A percentile compares a stretch with the other conserved stretches of the same genome.
These are phyloP conservation scores for Adenanthera pavonina DNA, from an alignment of 306 rosid genomes.

Conservation along the genomic window DNA sequence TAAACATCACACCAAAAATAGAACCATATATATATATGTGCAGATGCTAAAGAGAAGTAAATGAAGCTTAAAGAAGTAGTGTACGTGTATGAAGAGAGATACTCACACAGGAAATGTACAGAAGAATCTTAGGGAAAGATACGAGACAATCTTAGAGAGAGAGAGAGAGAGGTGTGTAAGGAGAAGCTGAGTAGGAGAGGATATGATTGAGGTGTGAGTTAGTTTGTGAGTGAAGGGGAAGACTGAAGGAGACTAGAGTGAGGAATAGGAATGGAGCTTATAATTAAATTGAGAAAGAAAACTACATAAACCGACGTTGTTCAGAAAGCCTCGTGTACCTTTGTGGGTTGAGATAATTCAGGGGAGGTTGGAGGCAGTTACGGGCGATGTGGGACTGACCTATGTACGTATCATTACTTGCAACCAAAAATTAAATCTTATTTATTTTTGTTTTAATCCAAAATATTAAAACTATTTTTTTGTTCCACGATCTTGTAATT, in stretches of 20 bases:
- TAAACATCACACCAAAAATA: not conserved
- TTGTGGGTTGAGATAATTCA: slow-evolving; percentile 44
- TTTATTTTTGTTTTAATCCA: not conserved
- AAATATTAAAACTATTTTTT: not conserved
- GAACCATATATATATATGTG: not conserved
- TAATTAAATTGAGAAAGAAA: not conserved
- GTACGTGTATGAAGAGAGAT: not conserved
- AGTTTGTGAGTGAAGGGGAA: not conserved
- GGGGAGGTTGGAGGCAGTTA: slow-evolving; percentile 47
- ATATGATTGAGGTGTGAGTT: too few relatives aligned
- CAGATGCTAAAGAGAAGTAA: not conserved
- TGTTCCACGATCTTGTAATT: not conserved
- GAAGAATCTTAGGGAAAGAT: slow-evolving; percentile 3
- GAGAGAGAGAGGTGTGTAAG: slow-evolving; percentile 27
- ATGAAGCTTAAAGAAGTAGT: not conserved
- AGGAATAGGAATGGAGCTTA: not conserved
- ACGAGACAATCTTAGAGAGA: slow-evolving; percentile 7
- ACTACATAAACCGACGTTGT: slow-evolving; percentile 39
- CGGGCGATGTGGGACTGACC: slow-evolving; percentile 8
- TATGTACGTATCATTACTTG: not conserved
- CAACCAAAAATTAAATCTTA: not conserved
- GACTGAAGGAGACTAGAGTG: slow-evolving; percentile 20
- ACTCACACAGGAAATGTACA: not conserved
- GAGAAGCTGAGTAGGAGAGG: slow-evolving; percentile 9
- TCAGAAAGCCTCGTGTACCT: slow-evolving; percentile 8